Conservation (phyloP, 306 rosid genomes). For the Sesbania bispinosa region DNA sequence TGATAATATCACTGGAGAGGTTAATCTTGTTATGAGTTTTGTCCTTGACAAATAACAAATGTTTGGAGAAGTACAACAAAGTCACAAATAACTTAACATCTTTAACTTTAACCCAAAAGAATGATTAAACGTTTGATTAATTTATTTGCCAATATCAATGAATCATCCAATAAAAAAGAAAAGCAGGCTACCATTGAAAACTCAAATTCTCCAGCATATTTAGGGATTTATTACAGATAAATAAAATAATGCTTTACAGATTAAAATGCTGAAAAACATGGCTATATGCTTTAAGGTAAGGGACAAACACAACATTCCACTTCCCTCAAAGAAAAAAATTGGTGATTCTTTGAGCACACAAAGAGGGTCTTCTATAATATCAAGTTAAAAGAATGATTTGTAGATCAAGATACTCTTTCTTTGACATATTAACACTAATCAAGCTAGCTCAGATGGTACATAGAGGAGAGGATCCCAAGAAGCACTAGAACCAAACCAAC, state of each 20-base stretch:
- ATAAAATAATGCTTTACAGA: conserved; percentile 3
- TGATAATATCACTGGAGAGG: not conserved
- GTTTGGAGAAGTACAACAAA: not conserved
- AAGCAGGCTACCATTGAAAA: not conserved
- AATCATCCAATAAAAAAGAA: not conserved
- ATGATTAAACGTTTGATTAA: not conserved
- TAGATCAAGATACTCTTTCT: not conserved
- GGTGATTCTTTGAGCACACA: not conserved
- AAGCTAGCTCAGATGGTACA: conserved; percentile 37
- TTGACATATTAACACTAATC: conserved; percentile 9
- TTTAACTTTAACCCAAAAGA: not conserved
- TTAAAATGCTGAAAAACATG: not conserved
- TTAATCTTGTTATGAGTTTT: not conserved
- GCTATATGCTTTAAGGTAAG: not conserved
- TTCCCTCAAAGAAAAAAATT: not conserved
- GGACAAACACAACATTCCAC: conserved; percentile 4
- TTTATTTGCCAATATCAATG: not conserved
- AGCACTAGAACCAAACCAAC: conserved; percentile 36
- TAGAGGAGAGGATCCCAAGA: conserved; percentile 48
- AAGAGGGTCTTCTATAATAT: not conserved
- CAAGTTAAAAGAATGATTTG: conserved; percentile 21
- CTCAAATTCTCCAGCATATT: not conserved
- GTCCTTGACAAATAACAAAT: not conserved
- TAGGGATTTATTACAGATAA: not conserved
- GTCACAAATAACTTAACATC: not conserved